phyloP scores from a whole-genome alignment of 2,329 filamentous ascomycete genomes.

The Phaeosphaeriaceae sp. region DNA sequence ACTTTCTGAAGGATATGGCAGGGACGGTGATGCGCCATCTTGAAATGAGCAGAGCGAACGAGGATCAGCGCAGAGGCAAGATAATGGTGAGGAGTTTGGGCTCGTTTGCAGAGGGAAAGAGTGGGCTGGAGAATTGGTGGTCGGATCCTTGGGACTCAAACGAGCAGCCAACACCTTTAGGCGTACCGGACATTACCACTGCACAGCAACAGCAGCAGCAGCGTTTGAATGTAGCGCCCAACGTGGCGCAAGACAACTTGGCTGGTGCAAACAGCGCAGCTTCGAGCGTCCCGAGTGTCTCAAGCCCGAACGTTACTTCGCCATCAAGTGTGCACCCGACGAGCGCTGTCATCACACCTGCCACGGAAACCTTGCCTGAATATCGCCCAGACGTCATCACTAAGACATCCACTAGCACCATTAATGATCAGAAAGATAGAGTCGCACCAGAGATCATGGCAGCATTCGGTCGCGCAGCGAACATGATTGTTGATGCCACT shows the following conservation, averaged over 20 bases:
- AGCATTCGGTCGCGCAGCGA: slow-evolving; percentile 45
- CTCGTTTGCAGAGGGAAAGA: slow-evolving; percentile 47
- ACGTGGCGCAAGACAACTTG: slow-evolving; percentile 22
- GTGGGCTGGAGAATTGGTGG: slow-evolving; percentile 42
- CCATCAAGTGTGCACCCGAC: slow-evolving; percentile 23
- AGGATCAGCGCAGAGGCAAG: slow-evolving; percentile 61
- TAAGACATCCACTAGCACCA: slow-evolving; percentile 31
- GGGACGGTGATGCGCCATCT: slow-evolving; percentile 67
- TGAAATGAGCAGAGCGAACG: slow-evolving; percentile 61
- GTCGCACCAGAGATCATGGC: slow-evolving; percentile 41
- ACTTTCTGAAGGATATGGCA: slow-evolving; percentile 64
- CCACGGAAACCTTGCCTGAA: slow-evolving; percentile 30
- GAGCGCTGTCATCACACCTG: slow-evolving; percentile 28
- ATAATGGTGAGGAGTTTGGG: slow-evolving; percentile 58
- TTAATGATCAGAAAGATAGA: slow-evolving; percentile 27
- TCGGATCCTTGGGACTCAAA: slow-evolving; percentile 37
- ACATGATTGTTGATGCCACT: slow-evolving; percentile 48
- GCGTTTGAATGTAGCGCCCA: slow-evolving; percentile 26
- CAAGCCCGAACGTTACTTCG: slow-evolving; percentile 23
- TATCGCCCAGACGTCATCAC: slow-evolving; percentile 20
- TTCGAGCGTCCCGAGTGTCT: slow-evolving; percentile 26
- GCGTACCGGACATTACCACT: slow-evolving; percentile 17
- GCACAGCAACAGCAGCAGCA: slow-evolving; percentile 21
- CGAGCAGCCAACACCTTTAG: slow-evolving; percentile 18
- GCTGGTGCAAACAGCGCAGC: slow-evolving; percentile 25